Base-by-base conservation (phyloP, 2,329 filamentous ascomycete species). In the Epichloe brachyelytri region DNA sequence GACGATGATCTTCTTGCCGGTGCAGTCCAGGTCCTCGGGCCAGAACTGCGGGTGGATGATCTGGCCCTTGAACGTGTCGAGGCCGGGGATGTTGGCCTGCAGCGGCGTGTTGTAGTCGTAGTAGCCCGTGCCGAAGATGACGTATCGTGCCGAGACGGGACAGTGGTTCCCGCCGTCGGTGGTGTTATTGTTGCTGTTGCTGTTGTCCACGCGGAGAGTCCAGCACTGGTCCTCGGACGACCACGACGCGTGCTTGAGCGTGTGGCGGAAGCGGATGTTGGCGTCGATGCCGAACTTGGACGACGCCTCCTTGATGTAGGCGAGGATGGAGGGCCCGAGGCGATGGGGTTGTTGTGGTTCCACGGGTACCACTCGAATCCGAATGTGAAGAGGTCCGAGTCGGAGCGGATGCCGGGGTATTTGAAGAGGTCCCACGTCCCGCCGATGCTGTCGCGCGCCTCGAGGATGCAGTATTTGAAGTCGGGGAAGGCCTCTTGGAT, bases 371-470 rank as follows among this genome's bases (percentile, higher is more conserved):
- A 90, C 1, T 76, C 62, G 57, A 88, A 85, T 46, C 78, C 77
- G 54, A 80, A 82, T 3, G 75, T 71, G 52, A 70, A 72, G 52
- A 83, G 70, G 56, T 76, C 70, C 1, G 77, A 80, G 59, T 83
- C 80, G 17, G 78, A 81, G 34, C 80, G 77, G 51, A 87, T 78
- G 19, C 85, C 82, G 0, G 83, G 85, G 58, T 87, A 88, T 45
- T 77, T 77, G 72, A 86, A 88, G 43, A 87, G 75, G 55, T 78
- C 77, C 85, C 85, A 89, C 3, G 85, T 88, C 39, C 85, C 85
- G 14, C 84, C 85, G 2, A 87, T 70, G 40, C 74, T 69, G 51
- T 74, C 67, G 48, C 84, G 78, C 10, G 72, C 73, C 63, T 88
- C 85, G 26, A 88, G 74, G 38, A 89, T 76, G 39, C 75, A 71